phyloP scores from a whole-genome alignment of 768 basidiomycete genomes.

The Kwoniella dendrophila region DNA sequence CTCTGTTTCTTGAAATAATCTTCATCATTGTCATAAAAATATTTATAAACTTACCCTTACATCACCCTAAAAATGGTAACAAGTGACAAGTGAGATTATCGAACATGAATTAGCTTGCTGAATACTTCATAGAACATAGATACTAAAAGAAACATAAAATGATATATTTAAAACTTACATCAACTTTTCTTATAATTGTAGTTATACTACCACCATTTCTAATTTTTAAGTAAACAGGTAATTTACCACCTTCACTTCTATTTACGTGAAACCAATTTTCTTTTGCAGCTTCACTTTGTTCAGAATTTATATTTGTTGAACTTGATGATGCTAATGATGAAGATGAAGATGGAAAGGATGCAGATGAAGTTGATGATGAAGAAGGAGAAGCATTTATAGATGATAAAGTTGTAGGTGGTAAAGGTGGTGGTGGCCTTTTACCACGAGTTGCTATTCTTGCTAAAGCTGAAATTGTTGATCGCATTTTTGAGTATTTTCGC shows the following conservation, averaged over 20 bases:
- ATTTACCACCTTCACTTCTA: conserved; percentile 21
- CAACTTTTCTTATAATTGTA: conserved; percentile 31
- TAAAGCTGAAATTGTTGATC: no score
- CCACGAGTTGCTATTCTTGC: no score
- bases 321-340: conserved; percentile 3
- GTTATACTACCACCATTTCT: conserved; percentile 28
- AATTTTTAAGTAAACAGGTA: conserved; percentile 33
- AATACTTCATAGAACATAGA: no score
- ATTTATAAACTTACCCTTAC: conserved; percentile 5
- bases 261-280: conserved; percentile 21
- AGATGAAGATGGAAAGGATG: neutral
- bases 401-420: no score
- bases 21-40: neutral
- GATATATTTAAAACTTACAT: conserved; percentile 18
- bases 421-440: no score
- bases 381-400: neutral
- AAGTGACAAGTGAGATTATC: neutral
- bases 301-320: neutral
- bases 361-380: neutral
- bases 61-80: conserved; percentile 3
- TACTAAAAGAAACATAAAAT: neutral
- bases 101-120: neutral
- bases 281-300: conserved; percentile 2
- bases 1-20: neutral
- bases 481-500: no score